A percentile compares a stretch with the other conserved stretches of the same genome.
Evolutionary conservation across 306 rosid species (phyloP).

Genomic region (Ceratonia siliqua): DNA sequence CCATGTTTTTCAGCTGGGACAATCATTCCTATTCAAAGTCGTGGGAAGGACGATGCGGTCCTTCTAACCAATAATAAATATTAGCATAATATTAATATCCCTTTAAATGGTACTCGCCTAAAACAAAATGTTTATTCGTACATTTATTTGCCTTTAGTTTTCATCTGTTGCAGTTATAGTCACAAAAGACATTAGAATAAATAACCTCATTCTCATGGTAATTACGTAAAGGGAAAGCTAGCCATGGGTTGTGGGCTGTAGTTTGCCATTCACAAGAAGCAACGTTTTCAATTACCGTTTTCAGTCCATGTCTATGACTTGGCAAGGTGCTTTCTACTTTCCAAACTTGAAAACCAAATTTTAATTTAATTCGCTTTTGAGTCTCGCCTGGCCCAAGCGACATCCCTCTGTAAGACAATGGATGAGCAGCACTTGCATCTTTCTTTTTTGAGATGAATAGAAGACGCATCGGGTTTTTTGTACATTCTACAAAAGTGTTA

Average conservation of each 20-base stretch:
- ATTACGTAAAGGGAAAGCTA: too few relatives aligned
- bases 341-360: background rate
- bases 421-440: background rate
- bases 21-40: background rate
- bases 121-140: background rate
- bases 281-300: background rate
- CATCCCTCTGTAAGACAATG: background rate
- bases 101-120: background rate
- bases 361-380: background rate
- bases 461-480: too few relatives aligned
- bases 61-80: background rate
- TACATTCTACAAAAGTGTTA: background rate
- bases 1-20: background rate
- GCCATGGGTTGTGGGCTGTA: too few relatives aligned
- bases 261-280: background rate
- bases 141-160: background rate
- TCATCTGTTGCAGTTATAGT: background rate
- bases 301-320: background rate
- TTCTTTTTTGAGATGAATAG: too few relatives aligned
- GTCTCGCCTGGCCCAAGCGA: too few relatives aligned
- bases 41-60: background rate
- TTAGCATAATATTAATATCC: too few relatives aligned
- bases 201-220: background rate
- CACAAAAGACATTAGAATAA: background rate
- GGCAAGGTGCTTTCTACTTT: background rate